A percentile compares a stretch with the other conserved stretches of the same genome.
phyloP scores from a whole-genome alignment of 73 alveolate genomes.

The Diophrys sp. region DNA sequence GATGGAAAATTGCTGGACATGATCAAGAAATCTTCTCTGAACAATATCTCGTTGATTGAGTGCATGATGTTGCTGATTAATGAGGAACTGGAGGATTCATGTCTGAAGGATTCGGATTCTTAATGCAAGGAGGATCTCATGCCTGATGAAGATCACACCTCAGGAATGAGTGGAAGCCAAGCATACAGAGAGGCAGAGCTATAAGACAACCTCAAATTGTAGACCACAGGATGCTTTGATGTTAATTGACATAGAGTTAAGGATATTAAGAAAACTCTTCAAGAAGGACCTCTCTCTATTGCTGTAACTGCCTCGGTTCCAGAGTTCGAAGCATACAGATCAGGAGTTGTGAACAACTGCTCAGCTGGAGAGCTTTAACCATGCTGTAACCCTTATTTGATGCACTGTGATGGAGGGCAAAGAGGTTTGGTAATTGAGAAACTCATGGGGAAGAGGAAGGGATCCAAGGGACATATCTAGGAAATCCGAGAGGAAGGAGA shows the following conservation, averaged over 20 bases:
- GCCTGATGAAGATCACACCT: conserved; percentile 8
- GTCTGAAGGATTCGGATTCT: conserved; percentile 40
- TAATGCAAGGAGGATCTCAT: conserved; percentile 37
- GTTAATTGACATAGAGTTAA: background rate
- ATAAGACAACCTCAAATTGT: background rate
- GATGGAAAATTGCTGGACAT: conserved; percentile 11
- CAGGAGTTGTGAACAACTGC: conserved; percentile 1
- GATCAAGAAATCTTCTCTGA: conserved; percentile 34
- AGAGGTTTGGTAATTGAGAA: conserved; percentile 1
- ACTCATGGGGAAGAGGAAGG: conserved; percentile 36
- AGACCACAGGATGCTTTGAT: background rate
- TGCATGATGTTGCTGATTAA: conserved; percentile 26
- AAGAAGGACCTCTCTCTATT: conserved; percentile 26
- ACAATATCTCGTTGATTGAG: conserved; percentile 74
- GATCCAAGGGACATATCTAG: conserved; percentile 27
- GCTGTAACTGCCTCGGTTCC: conserved; percentile 26
- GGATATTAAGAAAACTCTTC: background rate
- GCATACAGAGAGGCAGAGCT: background rate
- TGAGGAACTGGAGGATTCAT: conserved; percentile 76
- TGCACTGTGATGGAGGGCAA: background rate
- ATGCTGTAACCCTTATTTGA: conserved; percentile 26
- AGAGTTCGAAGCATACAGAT: background rate
- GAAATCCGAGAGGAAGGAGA: background rate
- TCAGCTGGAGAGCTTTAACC: conserved; percentile 41
- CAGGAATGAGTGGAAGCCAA: background rate